Conservation (phyloP, 352 stramenopile genomes). For the Pythium phragmiticola region DNA sequence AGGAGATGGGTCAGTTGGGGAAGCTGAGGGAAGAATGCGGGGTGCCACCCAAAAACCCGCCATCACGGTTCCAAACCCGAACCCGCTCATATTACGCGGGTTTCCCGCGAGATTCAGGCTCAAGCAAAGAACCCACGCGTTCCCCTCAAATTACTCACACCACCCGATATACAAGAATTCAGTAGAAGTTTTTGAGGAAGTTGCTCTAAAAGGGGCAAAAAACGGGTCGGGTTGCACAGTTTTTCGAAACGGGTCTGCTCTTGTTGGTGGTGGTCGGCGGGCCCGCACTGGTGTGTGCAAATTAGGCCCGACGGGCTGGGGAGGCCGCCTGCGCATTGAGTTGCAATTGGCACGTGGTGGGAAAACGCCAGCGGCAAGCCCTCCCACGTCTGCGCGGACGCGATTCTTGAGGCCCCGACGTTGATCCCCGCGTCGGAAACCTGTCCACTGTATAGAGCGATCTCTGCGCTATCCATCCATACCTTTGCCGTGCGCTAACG, state of each 20-base stretch:
- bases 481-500: not conserved
- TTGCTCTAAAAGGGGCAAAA: not conserved
- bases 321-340: conserved; percentile 29
- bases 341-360: conserved; percentile 32
- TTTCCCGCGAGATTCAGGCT: conserved; percentile 12
- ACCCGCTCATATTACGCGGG: conserved; percentile 17
- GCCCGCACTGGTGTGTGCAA: conserved; percentile 10
- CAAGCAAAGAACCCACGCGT: conserved; percentile 11
- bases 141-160: not conserved
- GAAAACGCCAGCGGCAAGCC: conserved; percentile 14
- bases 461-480: conserved; percentile 17
- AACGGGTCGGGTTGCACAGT: not conserved
- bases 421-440: not conserved
- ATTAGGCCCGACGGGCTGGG: conserved; percentile 17
- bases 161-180: not conserved
- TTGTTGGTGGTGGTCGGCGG: conserved; percentile 20
- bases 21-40: not conserved
- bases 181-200: not conserved
- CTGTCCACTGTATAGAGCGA: conserved; percentile 7
- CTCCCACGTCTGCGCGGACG: conserved; percentile 4
- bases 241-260: conserved; percentile 15
- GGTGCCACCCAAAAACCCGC: conserved; percentile 28
- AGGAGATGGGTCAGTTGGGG: conserved; percentile 26
- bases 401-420: conserved; percentile 1
- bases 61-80: conserved; percentile 6